Base-by-base conservation (phyloP, 768 basidiomycete species). In the Termitomyces titanicus region DNA sequence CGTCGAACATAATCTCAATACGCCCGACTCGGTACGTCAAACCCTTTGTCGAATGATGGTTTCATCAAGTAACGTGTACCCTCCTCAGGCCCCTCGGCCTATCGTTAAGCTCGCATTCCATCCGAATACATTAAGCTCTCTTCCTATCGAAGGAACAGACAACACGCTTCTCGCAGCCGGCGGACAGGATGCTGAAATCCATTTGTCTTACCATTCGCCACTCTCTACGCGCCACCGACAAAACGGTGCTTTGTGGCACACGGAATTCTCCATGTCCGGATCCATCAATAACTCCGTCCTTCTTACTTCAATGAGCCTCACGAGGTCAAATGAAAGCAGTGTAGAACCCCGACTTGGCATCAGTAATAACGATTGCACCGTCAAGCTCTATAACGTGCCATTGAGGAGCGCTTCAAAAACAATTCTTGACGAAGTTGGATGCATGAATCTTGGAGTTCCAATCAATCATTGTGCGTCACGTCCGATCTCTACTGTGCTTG, bases 281-380 rank as follows among this genome's bases (percentile, higher is more conserved):
- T 88, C 87, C 8, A 93, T 93, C 67, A 92, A 93, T 69, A 94
- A 94, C 67, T 88, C 89, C 6, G 83, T 93, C 22, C 74, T 92
- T 53, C 82, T 85, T 49, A 84, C 84, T 17, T 72, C 73, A 3
- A 71, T 88, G 56, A 83, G 77, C 61, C 70, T 88, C 34, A 79
- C 83, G 10, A 74, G 76, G 33, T 82, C 86, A 20, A 71, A 82
- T 56, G 75, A 86, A 65, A 85, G 81, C 66, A 82, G 81, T 58
- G 77, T 79, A 9, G 89, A 92, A 62, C 92, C 92, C 0, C 76
- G 92, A 8, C 77, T 94, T 42, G 80, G 84, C 24, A 83, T 95
- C 57, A 89, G 87, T 72, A 94, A 94, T 66, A 97, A 97, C 68
- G 93, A 95, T 64, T 78, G 79, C 51, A 82, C 82, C 0, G 82